Percentiles rank a stretch among this genome's conserved stretches.
phyloP scores from a whole-genome alignment of 768 basidiomycete genomes.

The Steccherinum ochraceum region DNA sequence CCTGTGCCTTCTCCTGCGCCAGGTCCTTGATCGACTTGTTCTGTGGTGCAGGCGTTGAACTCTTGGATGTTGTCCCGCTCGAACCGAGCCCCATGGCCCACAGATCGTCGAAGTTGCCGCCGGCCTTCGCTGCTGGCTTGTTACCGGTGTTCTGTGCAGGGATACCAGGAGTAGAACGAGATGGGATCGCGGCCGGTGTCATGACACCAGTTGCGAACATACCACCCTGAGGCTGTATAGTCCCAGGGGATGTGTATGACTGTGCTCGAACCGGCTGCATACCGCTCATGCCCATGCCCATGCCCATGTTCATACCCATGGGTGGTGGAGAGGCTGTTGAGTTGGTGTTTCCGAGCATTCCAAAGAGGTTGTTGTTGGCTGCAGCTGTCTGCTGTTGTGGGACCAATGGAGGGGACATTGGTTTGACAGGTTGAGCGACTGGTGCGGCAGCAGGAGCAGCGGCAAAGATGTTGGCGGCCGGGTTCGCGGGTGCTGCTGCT shows the following conservation, averaged over 20 bases:
- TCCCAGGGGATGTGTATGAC: constrained; percentile 5
- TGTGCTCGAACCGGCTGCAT: constrained; percentile 2
- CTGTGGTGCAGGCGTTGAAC: constrained; percentile 27
- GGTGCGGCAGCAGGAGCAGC: constrained; percentile 24
- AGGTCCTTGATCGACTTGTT: constrained; percentile 82
- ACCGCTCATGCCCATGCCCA: no score
- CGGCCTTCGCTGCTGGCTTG: constrained; percentile 27
- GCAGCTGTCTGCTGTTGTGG: constrained; percentile 6
- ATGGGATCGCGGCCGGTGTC: not conserved
- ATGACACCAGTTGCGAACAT: not conserved
- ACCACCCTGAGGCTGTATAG: not conserved
- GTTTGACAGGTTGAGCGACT: constrained; percentile 24
- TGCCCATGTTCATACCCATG: constrained; percentile 1
- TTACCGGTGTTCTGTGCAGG: constrained; percentile 21
- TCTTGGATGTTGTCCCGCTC: constrained; percentile 23
- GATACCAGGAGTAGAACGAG: constrained; percentile 17
- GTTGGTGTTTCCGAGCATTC: constrained; percentile 5
- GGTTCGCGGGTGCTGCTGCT: constrained; percentile 36
- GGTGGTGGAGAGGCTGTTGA: constrained; percentile 9
- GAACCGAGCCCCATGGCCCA: constrained; percentile 76
- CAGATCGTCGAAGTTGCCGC: constrained; percentile 78
- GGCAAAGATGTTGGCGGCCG: constrained; percentile 15
- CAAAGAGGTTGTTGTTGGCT: constrained; percentile 6
- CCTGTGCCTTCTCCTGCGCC: constrained; percentile 80
- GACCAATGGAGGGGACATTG: constrained; percentile 9